A percentile compares a stretch with the other conserved stretches of the same genome.
These are phyloP conservation scores for Sarcodon aspratus DNA, from an alignment of 768 basidiomycete genomes.

Conservation along the genomic window DNA sequence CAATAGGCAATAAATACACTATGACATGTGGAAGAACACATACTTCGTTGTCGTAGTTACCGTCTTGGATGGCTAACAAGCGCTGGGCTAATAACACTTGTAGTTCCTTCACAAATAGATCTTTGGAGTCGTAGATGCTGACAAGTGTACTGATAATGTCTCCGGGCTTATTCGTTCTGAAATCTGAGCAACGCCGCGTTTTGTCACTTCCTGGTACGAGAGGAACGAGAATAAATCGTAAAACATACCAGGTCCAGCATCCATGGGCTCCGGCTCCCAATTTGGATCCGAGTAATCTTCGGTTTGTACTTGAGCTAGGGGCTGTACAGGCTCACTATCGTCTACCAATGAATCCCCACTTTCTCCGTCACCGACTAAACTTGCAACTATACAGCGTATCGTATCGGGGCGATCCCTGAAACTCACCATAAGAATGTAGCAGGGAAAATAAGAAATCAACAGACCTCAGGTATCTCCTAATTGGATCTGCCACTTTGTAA, in stretches of 20 bases:
- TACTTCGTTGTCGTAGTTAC: slow-evolving; percentile 64
- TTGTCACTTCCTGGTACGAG: background rate
- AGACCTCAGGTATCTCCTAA: slow-evolving; percentile 79
- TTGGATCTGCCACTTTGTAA: slow-evolving; percentile 89
- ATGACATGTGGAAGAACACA: background rate
- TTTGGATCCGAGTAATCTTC: slow-evolving; percentile 88
- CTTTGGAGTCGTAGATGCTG: slow-evolving; percentile 95
- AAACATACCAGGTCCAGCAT: slow-evolving; percentile 87
- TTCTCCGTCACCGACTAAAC: slow-evolving; percentile 79
- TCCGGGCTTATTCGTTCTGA: slow-evolving; percentile 81
- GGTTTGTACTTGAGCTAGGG: slow-evolving; percentile 59
- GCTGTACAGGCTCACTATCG: slow-evolving; percentile 71
- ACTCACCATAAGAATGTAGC: slow-evolving; percentile 1
- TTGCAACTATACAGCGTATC: slow-evolving; percentile 86
- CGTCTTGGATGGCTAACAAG: slow-evolving; percentile 69
- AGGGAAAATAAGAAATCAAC: slow-evolving; percentile 6
- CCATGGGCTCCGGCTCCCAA: slow-evolving; percentile 94
- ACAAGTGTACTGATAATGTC: slow-evolving; percentile 95
- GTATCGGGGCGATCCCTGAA: slow-evolving; percentile 80
- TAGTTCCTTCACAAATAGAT: slow-evolving; percentile 91
- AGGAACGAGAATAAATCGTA: background rate
- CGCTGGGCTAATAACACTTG: slow-evolving; percentile 87
- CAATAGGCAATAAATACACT: background rate
- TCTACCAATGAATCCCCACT: slow-evolving; percentile 75
- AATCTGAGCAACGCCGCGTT: slow-evolving; percentile 42